Evolutionary conservation across 2,329 filamentous ascomycete species (phyloP).

Genomic region (Alternaria incomplexa): DNA sequence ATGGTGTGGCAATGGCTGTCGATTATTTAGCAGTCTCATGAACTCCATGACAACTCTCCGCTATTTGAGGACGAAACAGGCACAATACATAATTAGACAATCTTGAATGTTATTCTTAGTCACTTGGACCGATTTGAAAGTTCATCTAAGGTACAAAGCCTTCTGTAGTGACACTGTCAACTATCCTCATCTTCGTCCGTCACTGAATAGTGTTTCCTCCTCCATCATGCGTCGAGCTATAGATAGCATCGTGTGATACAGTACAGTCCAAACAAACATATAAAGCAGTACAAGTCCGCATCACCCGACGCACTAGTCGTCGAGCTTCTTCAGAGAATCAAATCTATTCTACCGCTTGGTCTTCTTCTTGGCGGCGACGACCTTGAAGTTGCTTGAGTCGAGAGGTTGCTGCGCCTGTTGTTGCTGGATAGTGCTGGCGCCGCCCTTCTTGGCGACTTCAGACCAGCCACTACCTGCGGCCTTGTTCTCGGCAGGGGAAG

Average conservation of each 20-base stretch:
- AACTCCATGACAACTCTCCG: neutral
- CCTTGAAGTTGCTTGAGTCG: conserved; percentile 76
- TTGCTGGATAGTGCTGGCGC: conserved; percentile 55
- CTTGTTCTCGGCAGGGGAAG: conserved; percentile 55
- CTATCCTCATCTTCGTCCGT: neutral
- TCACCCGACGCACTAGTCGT: neutral
- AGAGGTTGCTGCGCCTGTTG: conserved; percentile 45
- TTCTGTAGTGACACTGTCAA: neutral
- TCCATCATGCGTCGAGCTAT: neutral
- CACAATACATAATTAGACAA: neutral
- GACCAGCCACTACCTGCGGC: conserved; percentile 77
- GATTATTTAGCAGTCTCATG: neutral
- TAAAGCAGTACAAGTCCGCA: neutral
- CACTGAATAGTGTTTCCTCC: neutral
- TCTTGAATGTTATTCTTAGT: neutral
- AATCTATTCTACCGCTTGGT: conserved; percentile 52
- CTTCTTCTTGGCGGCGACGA: conserved; percentile 93
- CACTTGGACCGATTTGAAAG: neutral
- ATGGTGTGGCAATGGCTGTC: neutral
- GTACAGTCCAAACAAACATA: neutral
- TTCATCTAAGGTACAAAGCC: neutral
- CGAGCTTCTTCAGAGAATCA: neutral
- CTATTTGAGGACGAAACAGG: neutral
- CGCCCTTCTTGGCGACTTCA: conserved; percentile 97
- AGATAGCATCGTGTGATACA: neutral